Evolutionary conservation across 352 stramenopile species (phyloP), one percentile per base, ranked within the genome.

Genomic region (Phytophthora podocarpi): DNA sequence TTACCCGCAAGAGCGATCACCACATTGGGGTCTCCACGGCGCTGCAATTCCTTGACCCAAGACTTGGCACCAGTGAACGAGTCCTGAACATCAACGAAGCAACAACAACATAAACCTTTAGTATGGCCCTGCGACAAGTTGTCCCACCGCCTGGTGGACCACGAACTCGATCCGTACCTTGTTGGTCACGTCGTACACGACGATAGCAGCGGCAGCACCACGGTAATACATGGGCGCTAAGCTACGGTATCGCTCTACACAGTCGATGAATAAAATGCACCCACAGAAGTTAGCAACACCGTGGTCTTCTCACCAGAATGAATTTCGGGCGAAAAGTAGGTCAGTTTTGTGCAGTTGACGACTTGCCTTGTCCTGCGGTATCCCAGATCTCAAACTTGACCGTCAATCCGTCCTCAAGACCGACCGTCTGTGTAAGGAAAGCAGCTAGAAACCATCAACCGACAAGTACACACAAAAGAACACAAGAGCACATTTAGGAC

Each of bases 361-460:
- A 48, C 59, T 45, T 67, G 90, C 89, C 89, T 93, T 99, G 96
- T 50, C 96, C 96, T 53, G 96, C 96, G 12, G 96, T 99, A 90
- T 99, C 97, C 97, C 97, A 99, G 64, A 99, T 99, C 84, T 99
- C 97, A 76, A 99, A 99, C 82, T 99, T 99, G 50, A 99, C 97
- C 6, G 97, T 99, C 54, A 93, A 60, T 10, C 96, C 91, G 64
- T 99, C 96, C 69, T 99, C 96, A 11, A 99, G 73, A 61, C 94
- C 90, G 28, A 99, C 96, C 5, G 97, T 99, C 75, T 99, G 97
- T 54, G 97, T 99, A 56, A 99, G 79, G 72, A 99, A 99, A 32
- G 97, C 97, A 64, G 87, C 87, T 94, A 62, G 5, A 74, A 36
- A 52, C 23, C 18, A 52, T 48, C 34, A 57, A 50, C 24, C 45